Base-by-base conservation (phyloP, 1,139 yeast genomes). In the Pichiaceae sp. region DNA sequence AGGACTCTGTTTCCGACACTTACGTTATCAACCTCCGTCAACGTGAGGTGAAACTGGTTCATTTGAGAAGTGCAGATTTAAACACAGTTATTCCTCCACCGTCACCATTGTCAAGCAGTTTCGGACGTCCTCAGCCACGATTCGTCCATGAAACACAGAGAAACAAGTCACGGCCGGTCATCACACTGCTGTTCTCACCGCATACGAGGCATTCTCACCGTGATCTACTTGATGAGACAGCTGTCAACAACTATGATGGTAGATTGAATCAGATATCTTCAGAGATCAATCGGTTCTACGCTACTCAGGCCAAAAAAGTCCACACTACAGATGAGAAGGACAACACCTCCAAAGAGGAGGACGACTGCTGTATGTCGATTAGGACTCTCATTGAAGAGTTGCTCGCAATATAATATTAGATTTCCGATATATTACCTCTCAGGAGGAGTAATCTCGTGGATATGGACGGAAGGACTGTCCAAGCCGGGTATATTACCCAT, bases 401-500 rank as follows among this genome's bases (percentile, higher is more conserved):
- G 17, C 17, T 47, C 19, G 24, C 31, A 18, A 4, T n/a, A 7
- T 31, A 33, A 19, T 12, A 12, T n/a, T 11, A 21, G 11, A 21
- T 7, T 30, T 16, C 24, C 24, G 24, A 7, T 11, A 21, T 7
- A 7, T 21, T 7, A 7, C 11, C 57, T 42, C 33, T 53, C 56
- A 4, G 59, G 59, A 43, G 74, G 77, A 38, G 68, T 63, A 66
- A 87, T 79, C 49, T 75, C 75, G 47, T 82, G 91, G 29, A 89
- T 83, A 45, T 64, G 70, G 7, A 87, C 86, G 45, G 78, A 77
- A 5, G 58, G 62, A 23, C 70, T 68, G 34, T 75, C 77, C 40
- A 83, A 61, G 38, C 80, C 83, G 3, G 82, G 80, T 35, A 86
- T 74, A 31, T 75, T 77, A 0, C 89, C 85, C 48, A 91, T 83